These are phyloP conservation scores for Fusarium drepaniforme DNA, from an alignment of 2,329 filamentous ascomycete genomes.

Conservation along the genomic window DNA sequence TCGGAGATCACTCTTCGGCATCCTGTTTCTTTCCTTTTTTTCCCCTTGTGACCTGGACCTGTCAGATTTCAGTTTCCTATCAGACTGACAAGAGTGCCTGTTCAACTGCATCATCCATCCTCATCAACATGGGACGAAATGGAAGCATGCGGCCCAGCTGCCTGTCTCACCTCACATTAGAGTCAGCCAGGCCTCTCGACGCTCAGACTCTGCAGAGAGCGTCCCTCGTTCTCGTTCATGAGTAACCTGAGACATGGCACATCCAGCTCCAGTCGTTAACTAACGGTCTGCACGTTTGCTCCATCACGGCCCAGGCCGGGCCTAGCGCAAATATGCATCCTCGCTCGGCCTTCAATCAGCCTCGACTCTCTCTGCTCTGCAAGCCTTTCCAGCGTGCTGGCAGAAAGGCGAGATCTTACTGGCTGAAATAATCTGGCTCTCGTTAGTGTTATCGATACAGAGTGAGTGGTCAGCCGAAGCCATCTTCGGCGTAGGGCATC, in stretches of 20 bases:
- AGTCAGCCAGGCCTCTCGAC: slow-evolving; percentile 1
- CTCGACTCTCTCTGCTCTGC: not conserved
- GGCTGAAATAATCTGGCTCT: not conserved
- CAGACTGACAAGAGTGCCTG: not conserved
- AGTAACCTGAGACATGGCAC: slow-evolving; percentile 23
- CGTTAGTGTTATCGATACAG: not conserved
- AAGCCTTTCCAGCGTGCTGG: not conserved
- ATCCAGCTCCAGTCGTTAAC: slow-evolving; percentile 2
- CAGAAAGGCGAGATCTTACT: not conserved
- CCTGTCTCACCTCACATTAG: slow-evolving; percentile 34
- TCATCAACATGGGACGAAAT: slow-evolving; percentile 23
- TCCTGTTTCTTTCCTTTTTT: slow-evolving; percentile 6
- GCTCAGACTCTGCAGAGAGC: not conserved
- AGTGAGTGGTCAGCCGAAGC: not conserved
- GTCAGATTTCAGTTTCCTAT: slow-evolving; percentile 5
- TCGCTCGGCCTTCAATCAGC: not conserved
- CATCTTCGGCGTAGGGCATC: slow-evolving; percentile 26
- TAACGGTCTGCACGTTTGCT: slow-evolving; percentile 11
- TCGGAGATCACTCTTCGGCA: slow-evolving; percentile 13
- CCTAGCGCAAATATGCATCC: not conserved
- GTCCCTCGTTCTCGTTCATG: not conserved
- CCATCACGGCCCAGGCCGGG: not conserved
- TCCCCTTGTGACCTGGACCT: not conserved
- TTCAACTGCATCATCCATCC: not conserved
- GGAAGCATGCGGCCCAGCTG: slow-evolving; percentile 13